phyloP scores from a whole-genome alignment of 179 eudicot species.

The Actinidia chinensis region DNA sequence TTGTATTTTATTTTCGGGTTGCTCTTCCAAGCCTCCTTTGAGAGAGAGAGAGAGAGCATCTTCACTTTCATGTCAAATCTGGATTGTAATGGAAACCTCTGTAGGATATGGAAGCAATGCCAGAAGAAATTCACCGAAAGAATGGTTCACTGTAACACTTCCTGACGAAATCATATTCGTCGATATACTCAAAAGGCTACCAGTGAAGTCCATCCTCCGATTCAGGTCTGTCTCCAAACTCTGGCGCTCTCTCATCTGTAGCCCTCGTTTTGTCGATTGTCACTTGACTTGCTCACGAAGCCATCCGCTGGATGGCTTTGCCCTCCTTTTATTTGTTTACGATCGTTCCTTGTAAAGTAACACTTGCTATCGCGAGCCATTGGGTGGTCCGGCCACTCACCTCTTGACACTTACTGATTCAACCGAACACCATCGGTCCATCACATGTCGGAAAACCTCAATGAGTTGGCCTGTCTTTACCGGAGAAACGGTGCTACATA shows the following conservation, averaged over 20 bases:
- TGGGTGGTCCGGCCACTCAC: no score
- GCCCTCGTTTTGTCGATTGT: background rate
- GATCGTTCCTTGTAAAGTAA: background rate
- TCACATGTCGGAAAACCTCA: no score
- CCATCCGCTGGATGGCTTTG: background rate
- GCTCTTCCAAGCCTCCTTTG: no score
- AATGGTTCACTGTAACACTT: background rate
- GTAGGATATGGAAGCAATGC: background rate
- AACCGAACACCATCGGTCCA: no score
- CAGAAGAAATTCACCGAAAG: background rate
- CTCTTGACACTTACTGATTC: no score
- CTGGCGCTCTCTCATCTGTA: background rate
- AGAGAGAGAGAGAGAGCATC: no score
- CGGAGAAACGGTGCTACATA: no score
- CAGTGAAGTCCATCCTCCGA: background rate
- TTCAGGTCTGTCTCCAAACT: background rate
- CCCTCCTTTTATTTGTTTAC: background rate
- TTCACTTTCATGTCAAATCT: no score
- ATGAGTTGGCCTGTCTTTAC: no score
- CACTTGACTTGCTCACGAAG: background rate
- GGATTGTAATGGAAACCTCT: background rate
- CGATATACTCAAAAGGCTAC: slow-evolving; percentile 2
- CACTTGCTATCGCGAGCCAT: background rate
- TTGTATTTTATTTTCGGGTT: no score
- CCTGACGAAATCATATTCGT: slow-evolving; percentile 6